Base-by-base conservation (phyloP, 768 basidiomycete species). In the Lepiota brunneoincarnata region DNA sequence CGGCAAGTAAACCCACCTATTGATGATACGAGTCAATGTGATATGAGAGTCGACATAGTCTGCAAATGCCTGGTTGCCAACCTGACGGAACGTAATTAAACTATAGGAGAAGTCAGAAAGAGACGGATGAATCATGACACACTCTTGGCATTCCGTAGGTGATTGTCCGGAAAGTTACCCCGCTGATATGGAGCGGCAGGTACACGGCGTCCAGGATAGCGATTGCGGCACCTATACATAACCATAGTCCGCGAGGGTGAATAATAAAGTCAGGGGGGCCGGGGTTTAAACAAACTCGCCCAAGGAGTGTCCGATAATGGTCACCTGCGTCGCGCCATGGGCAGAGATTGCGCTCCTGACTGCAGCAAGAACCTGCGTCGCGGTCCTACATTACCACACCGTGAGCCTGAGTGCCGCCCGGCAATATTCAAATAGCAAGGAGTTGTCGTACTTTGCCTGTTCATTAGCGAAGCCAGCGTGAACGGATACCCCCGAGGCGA, bases 41-140 rank as follows among this genome's bases (percentile, higher is more conserved):
- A 75, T 36, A 50, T 80, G 67, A 6, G 75, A 68, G 57, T 86
- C 83, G 43, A 86, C 78, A 59, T 81, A 83, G 61, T 83, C 58
- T 0, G 83, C 84, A 58, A 86, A 88, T 1, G 72, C 80, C 61
- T 78, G 76, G 64, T 86, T 85, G 11, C 85, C 83, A 26, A 77
- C 76, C 76, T 76, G 34, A 4, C 7, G 31, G 11, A 31, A 31
- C 7, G 31, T 40, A 6, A 26, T 28, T 12, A 15, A 1, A 6
- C 4, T 10, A 12, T 14, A 14, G 54, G 40, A 23, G 23, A 20
- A n/a, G 54, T 21, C 7, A 47, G 44, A 36, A 14, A 17, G 43
- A 11, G 28, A 65, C 56, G 9, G 68, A 61, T 39, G 58, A 64
- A 51, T 34, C 64, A 70, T 37, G 64, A 59, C 69, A 31, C 62